phyloP scores from a whole-genome alignment of 805 yeast genomes.

The Cyberlindnera mrakii region DNA sequence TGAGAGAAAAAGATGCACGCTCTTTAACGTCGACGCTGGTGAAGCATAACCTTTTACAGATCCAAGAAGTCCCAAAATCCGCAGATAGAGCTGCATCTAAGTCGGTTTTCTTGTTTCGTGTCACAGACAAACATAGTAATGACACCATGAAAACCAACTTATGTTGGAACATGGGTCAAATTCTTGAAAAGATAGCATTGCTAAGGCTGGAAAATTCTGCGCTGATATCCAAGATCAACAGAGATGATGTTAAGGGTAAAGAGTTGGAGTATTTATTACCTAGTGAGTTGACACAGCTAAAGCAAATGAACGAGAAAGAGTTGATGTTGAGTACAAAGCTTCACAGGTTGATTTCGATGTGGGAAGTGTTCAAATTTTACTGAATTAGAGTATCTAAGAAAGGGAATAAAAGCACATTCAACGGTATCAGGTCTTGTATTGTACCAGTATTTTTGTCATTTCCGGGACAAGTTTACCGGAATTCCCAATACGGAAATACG shows the following conservation, averaged over 20 bases:
- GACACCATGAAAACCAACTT: slow-evolving; percentile 41
- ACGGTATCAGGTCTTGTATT: no score
- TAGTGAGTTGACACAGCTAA: slow-evolving; percentile 68
- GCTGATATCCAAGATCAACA: slow-evolving; percentile 69
- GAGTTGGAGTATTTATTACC: slow-evolving; percentile 70
- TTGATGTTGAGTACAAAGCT: slow-evolving; percentile 47
- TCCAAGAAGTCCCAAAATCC: slow-evolving; percentile 91
- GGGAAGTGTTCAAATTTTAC: slow-evolving; percentile 45
- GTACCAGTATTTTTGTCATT: background rate
- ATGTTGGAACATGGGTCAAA: slow-evolving; percentile 38
- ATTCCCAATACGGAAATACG: no score
- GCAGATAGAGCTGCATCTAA: slow-evolving; percentile 88
- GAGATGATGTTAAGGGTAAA: slow-evolving; percentile 85
- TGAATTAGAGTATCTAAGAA: background rate
- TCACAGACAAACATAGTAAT: slow-evolving; percentile 48
- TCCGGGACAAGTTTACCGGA: background rate
- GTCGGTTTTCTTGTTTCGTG: slow-evolving; percentile 77
- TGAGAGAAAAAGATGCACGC: slow-evolving; percentile 74
- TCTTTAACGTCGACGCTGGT: slow-evolving; percentile 62
- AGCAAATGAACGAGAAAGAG: slow-evolving; percentile 53
- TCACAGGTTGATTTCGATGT: slow-evolving; percentile 48
- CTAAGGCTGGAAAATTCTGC: slow-evolving; percentile 57
- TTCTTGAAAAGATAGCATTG: slow-evolving; percentile 47
- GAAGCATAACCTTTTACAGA: slow-evolving; percentile 66
- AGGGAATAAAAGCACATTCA: background rate